phyloP scores from a whole-genome alignment of 2,329 filamentous ascomycete genomes.

The Penicillium sp. region DNA sequence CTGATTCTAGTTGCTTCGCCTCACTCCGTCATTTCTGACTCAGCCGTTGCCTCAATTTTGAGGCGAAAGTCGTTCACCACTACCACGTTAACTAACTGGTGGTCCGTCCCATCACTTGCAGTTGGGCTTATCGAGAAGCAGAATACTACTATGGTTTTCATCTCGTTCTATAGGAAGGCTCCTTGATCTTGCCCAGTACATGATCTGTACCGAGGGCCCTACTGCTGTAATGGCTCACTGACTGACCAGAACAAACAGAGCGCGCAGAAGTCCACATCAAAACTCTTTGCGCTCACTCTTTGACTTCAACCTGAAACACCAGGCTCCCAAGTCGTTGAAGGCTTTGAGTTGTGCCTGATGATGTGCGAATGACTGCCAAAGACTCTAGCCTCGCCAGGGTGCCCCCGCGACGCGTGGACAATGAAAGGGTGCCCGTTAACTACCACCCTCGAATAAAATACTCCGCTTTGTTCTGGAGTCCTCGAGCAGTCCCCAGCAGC shows the following conservation, averaged over 20 bases:
- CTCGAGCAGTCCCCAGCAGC: not conserved
- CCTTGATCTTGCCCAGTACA: not conserved
- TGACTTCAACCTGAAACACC: not conserved
- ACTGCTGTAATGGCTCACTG: no score
- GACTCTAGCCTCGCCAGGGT: not conserved
- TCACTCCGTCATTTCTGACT: conserved; percentile 2
- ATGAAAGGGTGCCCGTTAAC: not conserved
- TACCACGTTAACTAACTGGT: no score
- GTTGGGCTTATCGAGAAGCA: not conserved
- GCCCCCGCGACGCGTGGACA: not conserved
- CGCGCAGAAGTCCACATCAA: not conserved
- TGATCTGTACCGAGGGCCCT: not conserved
- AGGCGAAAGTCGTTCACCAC: not conserved
- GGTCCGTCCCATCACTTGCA: not conserved
- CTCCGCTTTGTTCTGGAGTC: not conserved
- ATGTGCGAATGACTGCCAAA: not conserved
- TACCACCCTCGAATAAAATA: not conserved
- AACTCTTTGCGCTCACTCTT: not conserved
- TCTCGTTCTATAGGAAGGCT: not conserved
- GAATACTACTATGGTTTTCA: not conserved
- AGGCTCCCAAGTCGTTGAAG: not conserved
- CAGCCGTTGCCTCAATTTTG: not conserved
- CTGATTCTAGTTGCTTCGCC: not conserved
- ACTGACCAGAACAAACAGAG: not conserved
- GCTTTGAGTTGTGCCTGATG: not conserved